phyloP scores from a whole-genome alignment of 495 filamentous ascomycete species.

The Lepraria neglecta region DNA sequence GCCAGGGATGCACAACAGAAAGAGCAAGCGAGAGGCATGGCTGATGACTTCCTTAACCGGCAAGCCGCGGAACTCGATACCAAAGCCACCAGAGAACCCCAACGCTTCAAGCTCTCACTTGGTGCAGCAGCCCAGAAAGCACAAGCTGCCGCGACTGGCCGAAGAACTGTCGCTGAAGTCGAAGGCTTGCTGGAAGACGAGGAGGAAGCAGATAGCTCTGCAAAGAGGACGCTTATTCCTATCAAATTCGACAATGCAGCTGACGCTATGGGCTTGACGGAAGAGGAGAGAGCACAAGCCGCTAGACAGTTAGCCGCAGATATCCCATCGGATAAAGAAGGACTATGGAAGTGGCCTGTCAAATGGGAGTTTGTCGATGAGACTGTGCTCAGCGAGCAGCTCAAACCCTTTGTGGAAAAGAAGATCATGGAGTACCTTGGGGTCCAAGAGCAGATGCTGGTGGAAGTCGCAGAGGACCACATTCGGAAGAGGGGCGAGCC shows the following conservation, averaged over 20 bases:
- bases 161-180: constrained; percentile 84
- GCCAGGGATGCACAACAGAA: constrained; percentile 61
- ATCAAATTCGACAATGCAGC: constrained; percentile 83
- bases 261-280: constrained; percentile 61
- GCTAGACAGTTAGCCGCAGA: constrained; percentile 76
- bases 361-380: constrained; percentile 94
- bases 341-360: constrained; percentile 85
- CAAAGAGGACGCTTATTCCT: constrained; percentile 76
- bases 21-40: constrained; percentile 77
- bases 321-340: constrained; percentile 80
- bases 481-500: constrained; percentile 71
- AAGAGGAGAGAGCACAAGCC: constrained; percentile 77
- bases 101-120: constrained; percentile 89
- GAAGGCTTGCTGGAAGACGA: constrained; percentile 93
- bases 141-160: constrained; percentile 58
- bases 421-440: constrained; percentile 95
- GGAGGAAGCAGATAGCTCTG: constrained; percentile 65
- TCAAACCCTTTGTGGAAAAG: constrained; percentile 94
- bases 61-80: constrained; percentile 78
- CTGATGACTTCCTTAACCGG: constrained; percentile 85
- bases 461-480: constrained; percentile 87
- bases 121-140: constrained; percentile 80
- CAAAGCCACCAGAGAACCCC: constrained; percentile 61
- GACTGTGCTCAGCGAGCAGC: constrained; percentile 72
- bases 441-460: constrained; percentile 91